Percentiles rank a stretch among this genome's conserved stretches.
Conservation (phyloP, 2,329 filamentous ascomycete species). For the Aspergillus thermomutatus region DNA sequence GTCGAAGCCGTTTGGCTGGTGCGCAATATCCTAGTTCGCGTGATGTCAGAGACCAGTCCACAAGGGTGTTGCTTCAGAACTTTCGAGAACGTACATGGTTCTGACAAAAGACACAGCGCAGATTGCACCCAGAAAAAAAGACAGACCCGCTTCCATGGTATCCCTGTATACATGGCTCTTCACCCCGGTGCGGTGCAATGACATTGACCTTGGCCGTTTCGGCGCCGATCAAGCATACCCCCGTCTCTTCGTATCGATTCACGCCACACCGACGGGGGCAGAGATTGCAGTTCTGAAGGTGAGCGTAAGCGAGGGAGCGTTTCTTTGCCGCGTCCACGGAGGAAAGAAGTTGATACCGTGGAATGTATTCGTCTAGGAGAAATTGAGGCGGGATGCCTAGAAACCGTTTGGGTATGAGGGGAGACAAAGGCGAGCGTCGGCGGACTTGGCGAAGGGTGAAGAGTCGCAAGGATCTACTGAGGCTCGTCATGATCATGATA, state of each 20-base stretch:
- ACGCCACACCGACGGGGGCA: constrained; percentile 75
- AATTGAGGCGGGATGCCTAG: constrained; percentile 61
- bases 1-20: constrained; percentile 76
- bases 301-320: constrained; percentile 68
- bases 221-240: constrained; percentile 71
- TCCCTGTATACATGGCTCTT: constrained; percentile 80
- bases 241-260: constrained; percentile 75
- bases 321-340: constrained; percentile 69
- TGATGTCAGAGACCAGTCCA: background rate
- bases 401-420: constrained; percentile 23
- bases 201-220: constrained; percentile 75
- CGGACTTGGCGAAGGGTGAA: background rate
- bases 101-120: constrained; percentile 72
- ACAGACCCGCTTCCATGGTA: constrained; percentile 76
- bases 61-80: background rate
- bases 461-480: constrained; percentile 3
- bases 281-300: constrained; percentile 75
- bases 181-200: constrained; percentile 81
- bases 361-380: constrained; percentile 70
- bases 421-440: constrained; percentile 1
- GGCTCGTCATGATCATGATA: constrained; percentile 6
- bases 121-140: constrained; percentile 75
- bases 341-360: constrained; percentile 67
- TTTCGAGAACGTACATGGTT: constrained; percentile 53
- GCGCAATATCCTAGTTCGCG: constrained; percentile 62